A percentile compares a stretch with the other conserved stretches of the same genome.
These are phyloP conservation scores for Chrysoporthe deuterocubensis DNA, from an alignment of 2,329 filamentous ascomycete species.

Conservation along the genomic window DNA sequence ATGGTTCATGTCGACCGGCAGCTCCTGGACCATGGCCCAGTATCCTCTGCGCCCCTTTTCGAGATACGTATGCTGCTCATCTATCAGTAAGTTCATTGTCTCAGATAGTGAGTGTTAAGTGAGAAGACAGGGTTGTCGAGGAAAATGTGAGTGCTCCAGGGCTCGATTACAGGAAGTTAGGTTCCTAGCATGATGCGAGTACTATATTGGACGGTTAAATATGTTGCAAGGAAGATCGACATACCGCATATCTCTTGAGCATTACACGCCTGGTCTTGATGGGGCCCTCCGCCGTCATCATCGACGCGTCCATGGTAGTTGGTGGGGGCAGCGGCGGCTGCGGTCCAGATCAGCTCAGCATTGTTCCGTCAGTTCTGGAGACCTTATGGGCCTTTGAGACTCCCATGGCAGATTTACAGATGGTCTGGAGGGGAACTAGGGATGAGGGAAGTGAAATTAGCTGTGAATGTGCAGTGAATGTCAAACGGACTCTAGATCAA, in stretches of 20 bases:
- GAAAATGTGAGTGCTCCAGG: no score
- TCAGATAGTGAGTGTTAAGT: background rate
- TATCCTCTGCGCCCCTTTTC: background rate
- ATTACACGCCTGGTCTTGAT: background rate
- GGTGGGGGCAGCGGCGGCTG: background rate
- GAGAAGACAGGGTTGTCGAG: background rate
- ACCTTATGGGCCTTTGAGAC: background rate
- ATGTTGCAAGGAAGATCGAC: background rate
- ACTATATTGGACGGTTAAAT: background rate
- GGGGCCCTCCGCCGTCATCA: background rate
- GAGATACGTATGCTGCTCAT: background rate
- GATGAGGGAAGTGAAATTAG: background rate
- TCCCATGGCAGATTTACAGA: background rate
- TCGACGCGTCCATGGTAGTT: background rate
- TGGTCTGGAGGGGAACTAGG: background rate
- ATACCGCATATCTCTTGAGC: background rate
- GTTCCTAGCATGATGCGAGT: no score
- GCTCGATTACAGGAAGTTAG: no score
- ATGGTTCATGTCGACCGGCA: background rate
- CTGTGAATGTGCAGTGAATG: background rate
- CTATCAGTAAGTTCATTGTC: background rate
- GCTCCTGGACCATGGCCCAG: background rate
- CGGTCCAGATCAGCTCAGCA: background rate
- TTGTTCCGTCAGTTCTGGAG: background rate
- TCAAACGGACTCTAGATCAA: background rate